These are phyloP conservation scores for Erodium trifolium DNA, from an alignment of 441 rosid species.

Conservation along the genomic window DNA sequence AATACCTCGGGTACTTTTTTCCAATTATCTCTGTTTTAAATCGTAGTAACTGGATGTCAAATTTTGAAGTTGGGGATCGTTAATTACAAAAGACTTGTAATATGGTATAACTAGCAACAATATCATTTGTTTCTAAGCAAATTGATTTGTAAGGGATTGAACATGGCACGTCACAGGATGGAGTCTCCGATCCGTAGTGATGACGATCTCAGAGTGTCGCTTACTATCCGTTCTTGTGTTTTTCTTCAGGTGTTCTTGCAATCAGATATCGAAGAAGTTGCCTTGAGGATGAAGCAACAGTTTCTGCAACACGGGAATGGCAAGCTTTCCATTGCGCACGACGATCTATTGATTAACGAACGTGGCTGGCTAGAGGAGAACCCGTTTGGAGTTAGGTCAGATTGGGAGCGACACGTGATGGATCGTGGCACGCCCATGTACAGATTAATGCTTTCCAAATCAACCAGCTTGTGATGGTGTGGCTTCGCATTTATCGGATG, in stretches of 20 bases:
- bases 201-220: too few relatives aligned
- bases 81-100: too few relatives aligned
- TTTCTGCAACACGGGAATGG: slow-evolving; percentile 46
- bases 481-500: too few relatives aligned
- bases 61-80: too few relatives aligned
- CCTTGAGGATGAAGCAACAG: slow-evolving; percentile 48
- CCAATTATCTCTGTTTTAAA: too few relatives aligned
- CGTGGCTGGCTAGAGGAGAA: slow-evolving; percentile 53
- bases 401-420: slow-evolving; percentile 66
- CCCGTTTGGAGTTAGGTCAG: slow-evolving; percentile 59
- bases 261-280: slow-evolving; percentile 57
- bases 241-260: slow-evolving; percentile 50
- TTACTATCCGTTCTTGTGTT: slow-evolving; percentile 6
- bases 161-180: too few relatives aligned
- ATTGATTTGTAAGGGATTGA: too few relatives aligned
- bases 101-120: too few relatives aligned
- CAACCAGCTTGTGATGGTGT: slow-evolving; percentile 9
- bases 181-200: too few relatives aligned
- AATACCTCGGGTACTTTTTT: too few relatives aligned
- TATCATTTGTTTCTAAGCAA: too few relatives aligned
- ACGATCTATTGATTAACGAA: slow-evolving; percentile 6
- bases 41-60: too few relatives aligned
- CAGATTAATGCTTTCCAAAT: slow-evolving; percentile 51
- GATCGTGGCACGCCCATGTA: slow-evolving; percentile 53
- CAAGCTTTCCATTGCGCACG: slow-evolving; percentile 28